Evolutionary conservation across 768 basidiomycete species (phyloP).

Genomic region (Rhodotorula kratochvilovae): DNA sequence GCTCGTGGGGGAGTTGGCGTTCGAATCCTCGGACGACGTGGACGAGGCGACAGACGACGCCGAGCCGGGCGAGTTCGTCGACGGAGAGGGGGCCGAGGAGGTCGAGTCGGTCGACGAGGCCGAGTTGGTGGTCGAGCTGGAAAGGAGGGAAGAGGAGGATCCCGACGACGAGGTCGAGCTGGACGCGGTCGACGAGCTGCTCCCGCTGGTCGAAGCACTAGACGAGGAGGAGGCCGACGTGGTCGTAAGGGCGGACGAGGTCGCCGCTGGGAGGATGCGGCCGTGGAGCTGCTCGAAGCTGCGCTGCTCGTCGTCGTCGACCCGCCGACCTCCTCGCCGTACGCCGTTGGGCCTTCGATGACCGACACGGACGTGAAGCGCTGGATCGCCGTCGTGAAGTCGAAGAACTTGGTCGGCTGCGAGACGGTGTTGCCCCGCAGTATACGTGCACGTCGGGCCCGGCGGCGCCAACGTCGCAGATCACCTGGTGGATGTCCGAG

Average conservation of each 20-base stretch:
- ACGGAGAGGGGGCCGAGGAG: not conserved
- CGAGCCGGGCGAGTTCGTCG: not conserved
- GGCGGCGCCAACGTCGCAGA: constrained; percentile 11
- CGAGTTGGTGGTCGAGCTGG: not conserved
- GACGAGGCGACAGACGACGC: not conserved
- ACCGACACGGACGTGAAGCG: constrained; percentile 19
- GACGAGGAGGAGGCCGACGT: no score
- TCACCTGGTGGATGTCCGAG: constrained; percentile 9
- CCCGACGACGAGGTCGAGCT: not conserved
- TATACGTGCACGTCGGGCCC: constrained; percentile 1
- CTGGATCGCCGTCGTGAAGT: constrained; percentile 9
- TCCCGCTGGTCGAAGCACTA: not conserved
- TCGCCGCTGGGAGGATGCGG: no score
- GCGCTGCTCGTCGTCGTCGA: not conserved
- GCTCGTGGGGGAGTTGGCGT: no score
- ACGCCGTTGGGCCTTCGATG: not conserved
- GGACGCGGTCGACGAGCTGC: not conserved
- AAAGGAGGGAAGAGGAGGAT: not conserved
- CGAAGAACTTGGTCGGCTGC: constrained; percentile 11
- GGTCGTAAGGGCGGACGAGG: no score
- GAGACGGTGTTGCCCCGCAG: constrained; percentile 22
- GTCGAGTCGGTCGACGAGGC: not conserved
- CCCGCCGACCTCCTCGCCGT: not conserved
- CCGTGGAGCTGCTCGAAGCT: not conserved
- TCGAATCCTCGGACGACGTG: not conserved